These are phyloP conservation scores for Maudiozyma humilis DNA, from an alignment of 1,139 yeast species.

Conservation along the genomic window DNA sequence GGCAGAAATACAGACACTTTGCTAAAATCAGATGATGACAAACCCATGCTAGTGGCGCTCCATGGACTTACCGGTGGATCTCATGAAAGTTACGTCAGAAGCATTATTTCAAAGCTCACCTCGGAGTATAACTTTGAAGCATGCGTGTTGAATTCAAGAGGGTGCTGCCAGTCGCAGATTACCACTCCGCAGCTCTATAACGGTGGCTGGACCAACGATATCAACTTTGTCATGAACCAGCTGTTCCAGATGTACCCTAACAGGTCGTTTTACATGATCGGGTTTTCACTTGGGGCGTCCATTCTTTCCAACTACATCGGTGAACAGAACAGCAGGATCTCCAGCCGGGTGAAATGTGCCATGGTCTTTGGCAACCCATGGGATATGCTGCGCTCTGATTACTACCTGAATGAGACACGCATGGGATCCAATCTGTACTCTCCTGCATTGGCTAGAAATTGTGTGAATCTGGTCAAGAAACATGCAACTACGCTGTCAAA, in stretches of 20 bases:
- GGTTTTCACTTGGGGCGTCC: slow-evolving; percentile 54
- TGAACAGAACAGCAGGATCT: slow-evolving; percentile 37
- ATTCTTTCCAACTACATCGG: slow-evolving; percentile 48
- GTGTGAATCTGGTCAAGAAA: slow-evolving; percentile 38
- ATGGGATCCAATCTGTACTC: slow-evolving; percentile 45
- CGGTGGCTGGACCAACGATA: slow-evolving; percentile 57
- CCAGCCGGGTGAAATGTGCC: slow-evolving; percentile 39
- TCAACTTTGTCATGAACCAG: slow-evolving; percentile 17
- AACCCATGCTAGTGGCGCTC: slow-evolving; percentile 45
- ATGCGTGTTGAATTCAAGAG: slow-evolving; percentile 49
- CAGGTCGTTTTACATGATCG: slow-evolving; percentile 43
- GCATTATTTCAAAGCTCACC: slow-evolving; percentile 36
- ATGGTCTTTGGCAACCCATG: slow-evolving; percentile 49
- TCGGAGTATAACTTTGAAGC: slow-evolving; percentile 41
- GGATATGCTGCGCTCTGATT: slow-evolving; percentile 46
- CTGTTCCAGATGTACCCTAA: slow-evolving; percentile 33
- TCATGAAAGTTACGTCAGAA: slow-evolving; percentile 48
- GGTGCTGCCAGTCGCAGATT: slow-evolving; percentile 51
- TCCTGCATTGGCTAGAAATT: slow-evolving; percentile 45
- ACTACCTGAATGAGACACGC: slow-evolving; percentile 36
- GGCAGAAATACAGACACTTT: slow-evolving; percentile 30
- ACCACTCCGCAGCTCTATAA: slow-evolving; percentile 53
- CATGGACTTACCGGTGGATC: slow-evolving; percentile 63
- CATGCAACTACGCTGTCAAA: slow-evolving; percentile 38
- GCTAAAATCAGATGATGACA: slow-evolving; percentile 33